Evolutionary conservation across 768 basidiomycete species (phyloP).

Genomic region (Arthromyces matolae): DNA sequence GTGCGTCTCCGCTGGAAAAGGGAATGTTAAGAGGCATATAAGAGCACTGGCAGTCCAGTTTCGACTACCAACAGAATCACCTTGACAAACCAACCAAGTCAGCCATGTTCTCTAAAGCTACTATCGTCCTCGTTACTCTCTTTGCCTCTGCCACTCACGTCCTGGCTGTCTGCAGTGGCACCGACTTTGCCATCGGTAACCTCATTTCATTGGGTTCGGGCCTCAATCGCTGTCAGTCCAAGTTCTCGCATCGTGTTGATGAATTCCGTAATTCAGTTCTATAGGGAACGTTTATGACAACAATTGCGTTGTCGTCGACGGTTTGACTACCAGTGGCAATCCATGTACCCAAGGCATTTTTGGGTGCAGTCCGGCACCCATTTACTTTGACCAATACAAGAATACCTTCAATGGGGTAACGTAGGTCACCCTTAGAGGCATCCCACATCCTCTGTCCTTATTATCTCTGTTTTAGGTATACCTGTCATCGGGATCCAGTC

Average conservation of each 20-base stretch:
- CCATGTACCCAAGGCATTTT: slow-evolving; percentile 28
- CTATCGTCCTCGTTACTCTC: too few species aligned
- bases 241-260: neutral
- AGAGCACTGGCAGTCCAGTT: too few species aligned
- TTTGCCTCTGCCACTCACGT: slow-evolving; percentile 6
- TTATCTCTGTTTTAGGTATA: slow-evolving; percentile 19
- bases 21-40: too few species aligned
- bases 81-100: too few species aligned
- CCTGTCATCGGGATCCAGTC: slow-evolving; percentile 24
- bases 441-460: neutral
- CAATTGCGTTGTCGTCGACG: slow-evolving; percentile 25
- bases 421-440: slow-evolving; percentile 15
- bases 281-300: slow-evolving; percentile 28
- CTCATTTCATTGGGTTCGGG: slow-evolving; percentile 14
- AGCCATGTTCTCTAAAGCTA: too few species aligned
- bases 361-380: slow-evolving; percentile 26
- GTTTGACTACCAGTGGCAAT: slow-evolving; percentile 25
- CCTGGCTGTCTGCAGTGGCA: too few species aligned
- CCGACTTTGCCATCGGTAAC: slow-evolving; percentile 29
- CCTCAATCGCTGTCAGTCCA: slow-evolving; percentile 20
- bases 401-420: slow-evolving; percentile 20
- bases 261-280: neutral
- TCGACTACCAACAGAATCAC: too few species aligned
- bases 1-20: too few species aligned
- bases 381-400: slow-evolving; percentile 26